Percentiles rank a stretch among this genome's conserved stretches.
These are phyloP conservation scores for Dictyostelium brefeldianum DNA, from an alignment of 78 protist genomes.

Conservation along the genomic window DNA sequence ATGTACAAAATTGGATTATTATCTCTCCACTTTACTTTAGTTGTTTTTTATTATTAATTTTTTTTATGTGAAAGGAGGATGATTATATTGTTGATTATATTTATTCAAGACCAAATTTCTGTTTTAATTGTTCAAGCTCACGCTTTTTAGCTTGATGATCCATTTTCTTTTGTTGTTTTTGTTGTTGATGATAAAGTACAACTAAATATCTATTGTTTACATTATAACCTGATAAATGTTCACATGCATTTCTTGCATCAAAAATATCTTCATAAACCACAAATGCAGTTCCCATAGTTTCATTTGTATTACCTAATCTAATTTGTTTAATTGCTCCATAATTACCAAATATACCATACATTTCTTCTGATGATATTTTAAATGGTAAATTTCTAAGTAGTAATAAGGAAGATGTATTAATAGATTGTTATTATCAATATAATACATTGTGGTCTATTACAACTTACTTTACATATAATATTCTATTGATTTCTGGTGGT, in stretches of 20 bases:
- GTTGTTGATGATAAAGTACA: constrained; percentile 91
- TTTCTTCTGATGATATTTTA: constrained; percentile 94
- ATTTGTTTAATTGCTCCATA: constrained; percentile 98
- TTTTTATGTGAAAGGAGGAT: no score
- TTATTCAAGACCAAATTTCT: constrained; percentile 34
- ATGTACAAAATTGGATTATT: no score
- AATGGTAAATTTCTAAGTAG: constrained; percentile 91
- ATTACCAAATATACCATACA: constrained; percentile 97
- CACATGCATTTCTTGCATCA: constrained; percentile 98
- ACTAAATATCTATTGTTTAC: constrained; percentile 93
- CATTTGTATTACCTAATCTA: constrained; percentile 92
- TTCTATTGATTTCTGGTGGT: constrained; percentile 97
- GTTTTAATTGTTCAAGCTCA: constrained; percentile 82
- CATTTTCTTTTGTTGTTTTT: constrained; percentile 69
- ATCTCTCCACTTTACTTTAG: neutral
- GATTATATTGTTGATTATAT: neutral
- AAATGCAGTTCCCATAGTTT: constrained; percentile 97
- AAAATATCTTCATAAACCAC: constrained; percentile 98
- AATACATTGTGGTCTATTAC: neutral
- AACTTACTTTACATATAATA: constrained; percentile 90
- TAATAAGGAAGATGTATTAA: neutral
- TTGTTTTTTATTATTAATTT: neutral
- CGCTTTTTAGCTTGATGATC: constrained; percentile 81
- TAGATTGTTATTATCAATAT: neutral
- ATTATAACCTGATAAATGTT: constrained; percentile 97